A percentile compares a stretch with the other conserved stretches of the same genome.
These are phyloP conservation scores for Cercospora canescens DNA, from an alignment of 2,329 filamentous ascomycete genomes.

Conservation along the genomic window DNA sequence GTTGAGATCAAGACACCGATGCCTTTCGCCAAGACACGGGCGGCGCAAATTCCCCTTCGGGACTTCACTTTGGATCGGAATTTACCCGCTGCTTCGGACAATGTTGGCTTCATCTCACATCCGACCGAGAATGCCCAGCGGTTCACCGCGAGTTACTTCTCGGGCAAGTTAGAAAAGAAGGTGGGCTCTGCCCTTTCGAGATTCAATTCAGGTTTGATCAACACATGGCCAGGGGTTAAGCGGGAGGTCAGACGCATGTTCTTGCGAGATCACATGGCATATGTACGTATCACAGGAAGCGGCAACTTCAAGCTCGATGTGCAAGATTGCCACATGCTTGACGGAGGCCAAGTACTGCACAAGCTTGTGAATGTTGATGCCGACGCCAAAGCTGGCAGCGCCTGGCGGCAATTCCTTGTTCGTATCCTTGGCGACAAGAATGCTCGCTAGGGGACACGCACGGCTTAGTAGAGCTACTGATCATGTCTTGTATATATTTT, in stretches of 20 bases:
- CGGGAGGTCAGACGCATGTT: slow-evolving; percentile 30
- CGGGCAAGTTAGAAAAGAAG: slow-evolving; percentile 4
- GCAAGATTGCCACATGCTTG: slow-evolving; percentile 28
- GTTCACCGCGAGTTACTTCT: slow-evolving; percentile 19
- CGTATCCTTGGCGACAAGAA: slow-evolving; percentile 1
- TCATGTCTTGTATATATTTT: not conserved
- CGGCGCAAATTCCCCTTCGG: slow-evolving; percentile 9
- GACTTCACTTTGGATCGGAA: slow-evolving; percentile 18
- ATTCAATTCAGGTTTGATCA: slow-evolving; percentile 10
- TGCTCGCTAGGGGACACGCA: not conserved
- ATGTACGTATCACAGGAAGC: slow-evolving; percentile 22
- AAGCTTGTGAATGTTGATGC: slow-evolving; percentile 1
- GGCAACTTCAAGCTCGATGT: slow-evolving; percentile 33
- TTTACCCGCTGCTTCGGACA: slow-evolving; percentile 4
- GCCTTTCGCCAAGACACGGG: slow-evolving; percentile 24
- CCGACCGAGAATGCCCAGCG: slow-evolving; percentile 1
- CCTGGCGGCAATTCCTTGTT: not conserved
- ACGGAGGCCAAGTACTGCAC: slow-evolving; percentile 21
- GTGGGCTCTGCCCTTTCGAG: not conserved
- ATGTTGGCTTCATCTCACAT: slow-evolving; percentile 13
- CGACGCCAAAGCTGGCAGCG: not conserved
- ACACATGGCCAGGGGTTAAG: slow-evolving; percentile 16
- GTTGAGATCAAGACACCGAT: slow-evolving; percentile 20
- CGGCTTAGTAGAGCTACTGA: not conserved
- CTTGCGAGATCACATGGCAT: slow-evolving; percentile 30